A percentile compares a stretch with the other conserved stretches of the same genome.
Evolutionary conservation across 768 basidiomycete species (phyloP).

Genomic region (Hirschioporus abietinus): DNA sequence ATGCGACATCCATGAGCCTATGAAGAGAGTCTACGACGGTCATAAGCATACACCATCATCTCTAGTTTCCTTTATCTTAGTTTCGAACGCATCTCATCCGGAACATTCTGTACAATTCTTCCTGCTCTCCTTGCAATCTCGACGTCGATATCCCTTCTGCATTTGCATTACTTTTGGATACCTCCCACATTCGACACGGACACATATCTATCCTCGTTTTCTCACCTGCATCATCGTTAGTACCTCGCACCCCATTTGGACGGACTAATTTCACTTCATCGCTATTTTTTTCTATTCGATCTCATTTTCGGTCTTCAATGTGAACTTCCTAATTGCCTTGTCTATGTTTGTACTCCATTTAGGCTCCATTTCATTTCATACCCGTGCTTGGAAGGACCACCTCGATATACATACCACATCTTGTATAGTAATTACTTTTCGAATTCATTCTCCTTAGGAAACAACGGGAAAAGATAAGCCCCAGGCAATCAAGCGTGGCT

Average conservation of each 20-base stretch:
- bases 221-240: neutral
- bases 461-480: neutral
- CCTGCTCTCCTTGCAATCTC: neutral
- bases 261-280: neutral
- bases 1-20: neutral
- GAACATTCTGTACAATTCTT: neutral
- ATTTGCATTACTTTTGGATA: constrained; percentile 1
- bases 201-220: neutral
- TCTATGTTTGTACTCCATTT: neutral
- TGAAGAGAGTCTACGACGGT: neutral
- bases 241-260: neutral
- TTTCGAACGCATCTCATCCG: neutral
- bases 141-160: neutral
- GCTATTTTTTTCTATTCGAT: neutral
- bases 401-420: neutral
- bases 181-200: neutral
- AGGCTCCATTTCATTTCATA: neutral
- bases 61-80: neutral
- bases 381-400: neutral
- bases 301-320: neutral
- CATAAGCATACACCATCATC: neutral
- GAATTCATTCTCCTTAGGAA: neutral
- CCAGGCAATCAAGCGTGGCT: neutral
- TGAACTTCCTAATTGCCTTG: neutral
- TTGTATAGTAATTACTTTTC: neutral